phyloP scores from a whole-genome alignment of 2,329 filamentous ascomycete species.

The Teratosphaeria destructans region DNA sequence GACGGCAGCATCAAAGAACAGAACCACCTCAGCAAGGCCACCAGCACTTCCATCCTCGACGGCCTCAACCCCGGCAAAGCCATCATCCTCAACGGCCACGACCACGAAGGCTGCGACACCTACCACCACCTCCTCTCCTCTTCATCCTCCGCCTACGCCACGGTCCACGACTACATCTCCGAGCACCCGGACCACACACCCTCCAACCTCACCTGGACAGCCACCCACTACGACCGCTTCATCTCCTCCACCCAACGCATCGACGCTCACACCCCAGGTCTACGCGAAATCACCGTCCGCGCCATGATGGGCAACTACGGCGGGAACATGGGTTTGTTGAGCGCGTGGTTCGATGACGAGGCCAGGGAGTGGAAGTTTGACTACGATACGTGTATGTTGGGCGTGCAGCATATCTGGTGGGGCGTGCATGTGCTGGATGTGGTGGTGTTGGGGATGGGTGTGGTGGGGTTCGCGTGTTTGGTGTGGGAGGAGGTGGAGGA shows the following conservation, averaged over 20 bases:
- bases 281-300: slow-evolving; percentile 83
- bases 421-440: slow-evolving; percentile 66
- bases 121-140: slow-evolving; percentile 52
- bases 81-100: slow-evolving; percentile 82
- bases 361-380: slow-evolving; percentile 71
- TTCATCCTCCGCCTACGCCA: neutral
- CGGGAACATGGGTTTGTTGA: slow-evolving; percentile 83
- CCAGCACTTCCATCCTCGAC: slow-evolving; percentile 62
- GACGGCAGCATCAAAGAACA: slow-evolving; percentile 72
- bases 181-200: slow-evolving; percentile 3
- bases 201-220: slow-evolving; percentile 6
- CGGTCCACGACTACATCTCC: slow-evolving; percentile 3
- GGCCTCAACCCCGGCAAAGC: slow-evolving; percentile 63
- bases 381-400: slow-evolving; percentile 66
- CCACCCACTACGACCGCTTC: slow-evolving; percentile 1
- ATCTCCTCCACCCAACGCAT: neutral
- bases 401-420: slow-evolving; percentile 93
- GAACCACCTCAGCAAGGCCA: slow-evolving; percentile 69
- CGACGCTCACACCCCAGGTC: slow-evolving; percentile 31
- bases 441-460: slow-evolving; percentile 27
- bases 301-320: slow-evolving; percentile 98
- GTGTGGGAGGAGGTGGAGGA: slow-evolving; percentile 1
- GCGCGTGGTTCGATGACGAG: slow-evolving; percentile 73
- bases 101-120: slow-evolving; percentile 88
- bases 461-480: slow-evolving; percentile 4